These are phyloP conservation scores for Backusella tuberculispora DNA, from an alignment of 192 early-diverging fungal genomes.

Conservation along the genomic window DNA sequence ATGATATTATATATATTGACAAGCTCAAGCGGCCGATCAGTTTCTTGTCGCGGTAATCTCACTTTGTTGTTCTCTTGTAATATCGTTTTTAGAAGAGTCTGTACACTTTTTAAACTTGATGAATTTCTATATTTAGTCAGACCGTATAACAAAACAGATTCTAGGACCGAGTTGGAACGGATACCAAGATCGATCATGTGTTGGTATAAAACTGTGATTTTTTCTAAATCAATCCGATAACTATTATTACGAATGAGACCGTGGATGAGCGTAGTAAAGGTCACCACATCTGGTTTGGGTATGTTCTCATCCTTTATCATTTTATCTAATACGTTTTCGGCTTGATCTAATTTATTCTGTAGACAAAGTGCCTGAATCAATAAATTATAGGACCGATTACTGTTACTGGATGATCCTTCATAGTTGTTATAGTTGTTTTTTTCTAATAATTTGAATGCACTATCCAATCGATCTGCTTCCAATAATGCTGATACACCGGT, in stretches of 20 bases:
- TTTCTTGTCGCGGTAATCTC: background rate
- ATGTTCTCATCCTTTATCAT: conserved; percentile 25
- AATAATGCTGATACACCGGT: conserved; percentile 7
- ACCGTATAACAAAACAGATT: conserved; percentile 33
- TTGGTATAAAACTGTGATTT: conserved; percentile 16
- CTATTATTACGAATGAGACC: conserved; percentile 22
- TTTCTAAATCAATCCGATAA: background rate
- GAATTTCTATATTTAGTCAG: conserved; percentile 21
- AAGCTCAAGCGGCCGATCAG: background rate
- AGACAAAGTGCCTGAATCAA: conserved; percentile 23
- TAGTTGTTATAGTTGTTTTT: background rate
- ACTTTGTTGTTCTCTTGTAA: conserved; percentile 1
- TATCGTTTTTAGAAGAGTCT: conserved; percentile 18
- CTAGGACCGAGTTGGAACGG: conserved; percentile 12
- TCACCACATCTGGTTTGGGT: conserved; percentile 34
- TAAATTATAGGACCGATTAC: conserved; percentile 31
- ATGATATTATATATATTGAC: conserved; percentile 35
- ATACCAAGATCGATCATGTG: conserved; percentile 22
- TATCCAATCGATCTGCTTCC: conserved; percentile 8
- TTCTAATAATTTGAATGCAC: conserved; percentile 7
- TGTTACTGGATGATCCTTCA: background rate
- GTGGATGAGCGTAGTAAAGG: conserved; percentile 36
- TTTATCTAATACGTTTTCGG: conserved; percentile 21
- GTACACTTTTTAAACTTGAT: background rate
- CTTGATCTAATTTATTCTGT: conserved; percentile 17